phyloP scores from a whole-genome alignment of 441 rosid species.

The Corymbia calophylla region DNA sequence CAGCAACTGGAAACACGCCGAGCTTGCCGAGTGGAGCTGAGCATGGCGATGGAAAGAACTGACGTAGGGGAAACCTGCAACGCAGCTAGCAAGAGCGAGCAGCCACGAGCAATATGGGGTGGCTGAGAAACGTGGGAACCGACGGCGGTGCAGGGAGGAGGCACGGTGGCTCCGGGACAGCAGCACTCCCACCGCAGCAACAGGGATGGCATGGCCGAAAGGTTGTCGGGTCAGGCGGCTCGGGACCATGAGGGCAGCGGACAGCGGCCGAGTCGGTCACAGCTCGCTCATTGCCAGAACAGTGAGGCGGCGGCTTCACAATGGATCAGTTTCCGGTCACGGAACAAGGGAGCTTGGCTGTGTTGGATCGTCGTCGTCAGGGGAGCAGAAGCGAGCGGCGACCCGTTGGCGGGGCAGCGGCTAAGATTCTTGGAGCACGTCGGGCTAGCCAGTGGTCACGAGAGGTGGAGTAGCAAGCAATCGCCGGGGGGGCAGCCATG shows the following conservation, averaged over 20 bases:
- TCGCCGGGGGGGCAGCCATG: neutral
- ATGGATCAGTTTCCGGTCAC: neutral
- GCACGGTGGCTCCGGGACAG: too few species aligned
- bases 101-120: too few species aligned
- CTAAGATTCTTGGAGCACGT: neutral
- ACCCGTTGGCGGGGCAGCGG: neutral
- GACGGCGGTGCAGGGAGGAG: too few species aligned
- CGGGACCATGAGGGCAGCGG: neutral
- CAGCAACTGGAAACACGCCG: too few species aligned
- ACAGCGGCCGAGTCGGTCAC: neutral
- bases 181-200: neutral
- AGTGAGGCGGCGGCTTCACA: neutral
- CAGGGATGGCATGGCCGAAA: neutral
- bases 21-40: too few species aligned
- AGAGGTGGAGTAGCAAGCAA: neutral
- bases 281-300: neutral
- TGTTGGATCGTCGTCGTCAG: neutral
- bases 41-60: too few species aligned
- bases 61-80: too few species aligned
- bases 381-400: neutral
- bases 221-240: neutral
- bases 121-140: too few species aligned
- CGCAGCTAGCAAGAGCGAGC: too few species aligned
- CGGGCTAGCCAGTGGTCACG: neutral
- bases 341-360: neutral